phyloP scores from a whole-genome alignment of 345 rosid genomes.

The Brassica carinata region DNA sequence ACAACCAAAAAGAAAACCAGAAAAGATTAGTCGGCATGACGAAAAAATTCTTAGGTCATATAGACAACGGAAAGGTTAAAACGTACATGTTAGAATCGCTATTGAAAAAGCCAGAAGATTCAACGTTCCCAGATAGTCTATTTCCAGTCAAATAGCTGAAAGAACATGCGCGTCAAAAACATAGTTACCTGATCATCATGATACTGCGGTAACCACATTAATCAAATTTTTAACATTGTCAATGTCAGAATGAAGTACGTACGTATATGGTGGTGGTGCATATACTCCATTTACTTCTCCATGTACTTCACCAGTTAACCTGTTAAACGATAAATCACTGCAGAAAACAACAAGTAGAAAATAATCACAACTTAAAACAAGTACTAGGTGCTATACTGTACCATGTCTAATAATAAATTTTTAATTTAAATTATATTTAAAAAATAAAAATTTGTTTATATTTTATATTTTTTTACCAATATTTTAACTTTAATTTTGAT shows the following conservation, averaged over 20 bases:
- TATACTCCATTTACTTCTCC: background rate
- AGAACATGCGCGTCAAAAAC: conserved; percentile 1
- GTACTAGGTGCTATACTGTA: too few species aligned
- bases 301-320: background rate
- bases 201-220: background rate
- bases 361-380: too few species aligned
- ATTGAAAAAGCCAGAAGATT: background rate
- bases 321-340: background rate
- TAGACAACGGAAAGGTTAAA: background rate
- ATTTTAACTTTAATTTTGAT: too few species aligned
- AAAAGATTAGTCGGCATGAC: background rate
- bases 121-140: conserved; percentile 19
- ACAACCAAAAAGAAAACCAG: background rate
- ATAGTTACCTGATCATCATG: background rate
- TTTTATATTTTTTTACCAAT: too few species aligned
- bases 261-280: background rate
- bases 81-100: conserved; percentile 8
- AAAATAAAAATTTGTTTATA: too few species aligned
- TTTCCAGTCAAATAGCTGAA: conserved; percentile 35
- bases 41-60: background rate
- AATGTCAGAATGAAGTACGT: background rate
- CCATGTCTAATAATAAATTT: too few species aligned
- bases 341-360: too few species aligned
- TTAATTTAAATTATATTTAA: too few species aligned
- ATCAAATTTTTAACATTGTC: background rate